Percentiles rank a stretch among this genome's conserved stretches.
Conservation (phyloP, 495 filamentous ascomycete species). For the Xylaria grammica region DNA sequence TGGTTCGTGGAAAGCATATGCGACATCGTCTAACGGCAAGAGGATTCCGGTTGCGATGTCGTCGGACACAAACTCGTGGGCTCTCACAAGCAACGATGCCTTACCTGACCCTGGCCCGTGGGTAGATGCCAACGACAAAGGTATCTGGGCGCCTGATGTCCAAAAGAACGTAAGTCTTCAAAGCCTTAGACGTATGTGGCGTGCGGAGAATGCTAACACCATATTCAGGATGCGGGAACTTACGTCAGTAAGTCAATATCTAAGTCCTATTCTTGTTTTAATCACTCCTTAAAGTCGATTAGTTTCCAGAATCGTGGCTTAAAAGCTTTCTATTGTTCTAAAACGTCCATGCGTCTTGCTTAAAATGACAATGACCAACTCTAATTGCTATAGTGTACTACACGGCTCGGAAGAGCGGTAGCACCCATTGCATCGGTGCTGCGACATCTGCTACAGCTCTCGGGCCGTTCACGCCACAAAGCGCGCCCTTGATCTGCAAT, state of each 20-base stretch:
- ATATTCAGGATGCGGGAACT: slow-evolving; percentile 41
- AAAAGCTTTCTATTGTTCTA: neutral
- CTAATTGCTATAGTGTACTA: slow-evolving; percentile 52
- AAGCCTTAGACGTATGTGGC: neutral
- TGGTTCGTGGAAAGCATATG: slow-evolving; percentile 40
- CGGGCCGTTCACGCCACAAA: slow-evolving; percentile 55
- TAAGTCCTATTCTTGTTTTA: neutral
- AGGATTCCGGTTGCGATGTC: slow-evolving; percentile 37
- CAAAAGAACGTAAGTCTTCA: slow-evolving; percentile 35
- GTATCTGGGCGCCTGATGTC: slow-evolving; percentile 40
- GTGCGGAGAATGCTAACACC: neutral
- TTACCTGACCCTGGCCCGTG: slow-evolving; percentile 35
- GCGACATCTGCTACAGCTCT: slow-evolving; percentile 47
- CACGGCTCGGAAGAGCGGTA: slow-evolving; percentile 46
- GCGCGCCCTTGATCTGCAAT: slow-evolving; percentile 53
- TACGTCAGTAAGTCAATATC: slow-evolving; percentile 45
- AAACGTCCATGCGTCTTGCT: neutral
- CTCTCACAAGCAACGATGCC: slow-evolving; percentile 31
- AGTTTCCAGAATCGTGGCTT: too few species aligned
- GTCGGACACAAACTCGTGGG: slow-evolving; percentile 33
- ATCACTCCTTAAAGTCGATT: neutral
- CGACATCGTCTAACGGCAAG: slow-evolving; percentile 35
- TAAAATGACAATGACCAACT: neutral
- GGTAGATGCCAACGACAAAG: slow-evolving; percentile 31
- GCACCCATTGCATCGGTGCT: slow-evolving; percentile 58